Conservation (phyloP, 2,329 filamentous ascomycete species). For the Parafenestella ontariensis region DNA sequence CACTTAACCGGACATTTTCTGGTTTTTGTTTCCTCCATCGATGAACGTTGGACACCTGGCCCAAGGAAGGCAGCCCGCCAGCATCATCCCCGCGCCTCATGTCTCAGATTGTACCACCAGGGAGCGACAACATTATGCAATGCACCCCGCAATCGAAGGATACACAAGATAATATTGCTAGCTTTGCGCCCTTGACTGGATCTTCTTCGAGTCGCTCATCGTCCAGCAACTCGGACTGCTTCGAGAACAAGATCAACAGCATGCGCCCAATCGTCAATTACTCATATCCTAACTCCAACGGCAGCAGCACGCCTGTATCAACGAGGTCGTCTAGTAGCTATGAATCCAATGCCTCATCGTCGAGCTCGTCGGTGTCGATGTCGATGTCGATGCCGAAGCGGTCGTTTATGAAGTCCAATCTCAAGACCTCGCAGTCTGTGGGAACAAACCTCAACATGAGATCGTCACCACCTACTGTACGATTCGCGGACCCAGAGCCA, state of each 20-base stretch:
- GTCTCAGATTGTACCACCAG: constrained; percentile 27
- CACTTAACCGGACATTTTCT: constrained; percentile 3
- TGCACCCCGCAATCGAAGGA: constrained; percentile 20
- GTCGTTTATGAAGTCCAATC: constrained; percentile 29
- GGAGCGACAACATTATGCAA: constrained; percentile 22
- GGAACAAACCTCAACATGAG: constrained; percentile 13
- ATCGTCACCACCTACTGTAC: constrained; percentile 31
- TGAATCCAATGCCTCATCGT: constrained; percentile 25
- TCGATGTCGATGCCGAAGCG: constrained; percentile 11
- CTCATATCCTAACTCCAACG: constrained; percentile 20
- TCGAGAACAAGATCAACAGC: background rate
- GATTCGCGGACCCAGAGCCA: constrained; percentile 31
- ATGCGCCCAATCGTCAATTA: constrained; percentile 10
- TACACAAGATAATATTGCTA: constrained; percentile 21
- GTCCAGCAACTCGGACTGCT: background rate
- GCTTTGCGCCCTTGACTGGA: constrained; percentile 7
- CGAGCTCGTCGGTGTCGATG: constrained; percentile 8
- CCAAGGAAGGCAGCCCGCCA: constrained; percentile 19
- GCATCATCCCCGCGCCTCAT: constrained; percentile 27
- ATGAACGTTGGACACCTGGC: constrained; percentile 17
- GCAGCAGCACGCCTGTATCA: constrained; percentile 24
- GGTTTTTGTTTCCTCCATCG: constrained; percentile 18
- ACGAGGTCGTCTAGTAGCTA: constrained; percentile 22
- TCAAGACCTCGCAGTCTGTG: constrained; percentile 27
- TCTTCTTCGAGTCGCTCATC: constrained; percentile 7